Conservation (phyloP, 2,329 filamentous ascomycete genomes). For the Paraconiothyrium brasiliense region DNA sequence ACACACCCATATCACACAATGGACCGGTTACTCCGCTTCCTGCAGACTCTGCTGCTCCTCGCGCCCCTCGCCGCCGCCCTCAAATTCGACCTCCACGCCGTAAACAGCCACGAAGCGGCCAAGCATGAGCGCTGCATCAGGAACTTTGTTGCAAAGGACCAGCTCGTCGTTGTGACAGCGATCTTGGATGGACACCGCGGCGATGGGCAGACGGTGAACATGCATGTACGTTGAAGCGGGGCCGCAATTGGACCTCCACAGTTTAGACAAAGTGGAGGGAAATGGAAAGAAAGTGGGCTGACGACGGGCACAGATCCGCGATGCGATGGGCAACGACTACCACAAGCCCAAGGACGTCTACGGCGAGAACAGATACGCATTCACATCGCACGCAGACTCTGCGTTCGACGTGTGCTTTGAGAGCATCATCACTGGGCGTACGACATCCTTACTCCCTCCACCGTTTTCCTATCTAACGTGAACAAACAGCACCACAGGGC, state of each 20-base stretch:
- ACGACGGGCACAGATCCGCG: constrained; percentile 75
- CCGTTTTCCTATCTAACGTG: background rate
- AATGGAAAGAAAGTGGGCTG: background rate
- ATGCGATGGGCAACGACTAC: constrained; percentile 96
- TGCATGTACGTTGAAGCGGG: constrained; percentile 84
- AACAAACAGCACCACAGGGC: constrained; percentile 39
- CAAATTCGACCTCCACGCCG: constrained; percentile 90
- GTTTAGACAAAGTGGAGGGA: background rate
- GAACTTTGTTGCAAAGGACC: constrained; percentile 93
- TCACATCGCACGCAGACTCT: constrained; percentile 90
- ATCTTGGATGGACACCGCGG: constrained; percentile 85
- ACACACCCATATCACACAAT: constrained; percentile 35
- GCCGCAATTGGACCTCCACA: background rate
- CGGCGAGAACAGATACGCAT: constrained; percentile 91
- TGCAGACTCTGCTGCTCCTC: constrained; percentile 50
- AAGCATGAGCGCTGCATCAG: constrained; percentile 88
- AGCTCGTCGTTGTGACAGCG: constrained; percentile 93
- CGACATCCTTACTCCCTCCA: constrained; percentile 6
- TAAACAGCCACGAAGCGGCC: constrained; percentile 67
- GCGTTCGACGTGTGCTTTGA: constrained; percentile 98
- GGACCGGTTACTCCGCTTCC: constrained; percentile 46
- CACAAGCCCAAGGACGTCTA: constrained; percentile 88
- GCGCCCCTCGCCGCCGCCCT: constrained; percentile 69
- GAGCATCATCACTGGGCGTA: constrained; percentile 75
- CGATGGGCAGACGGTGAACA: constrained; percentile 92